phyloP scores from a whole-genome alignment of 2,329 filamentous ascomycete species.

The Stachybotrys elegans region DNA sequence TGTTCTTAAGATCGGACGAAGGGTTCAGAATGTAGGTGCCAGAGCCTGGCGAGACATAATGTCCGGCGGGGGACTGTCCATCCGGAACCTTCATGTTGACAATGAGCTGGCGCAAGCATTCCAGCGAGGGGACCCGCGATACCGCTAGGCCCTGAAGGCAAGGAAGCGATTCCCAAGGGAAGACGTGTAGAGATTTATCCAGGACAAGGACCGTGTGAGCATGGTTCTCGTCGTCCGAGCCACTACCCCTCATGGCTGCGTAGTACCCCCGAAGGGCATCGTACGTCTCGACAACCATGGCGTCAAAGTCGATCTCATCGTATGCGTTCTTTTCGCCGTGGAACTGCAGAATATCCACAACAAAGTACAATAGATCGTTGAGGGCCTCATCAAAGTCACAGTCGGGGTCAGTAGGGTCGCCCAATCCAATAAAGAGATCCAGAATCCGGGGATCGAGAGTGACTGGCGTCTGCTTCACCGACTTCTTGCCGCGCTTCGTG shows the following conservation, averaged over 20 bases:
- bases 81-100: conserved; percentile 36
- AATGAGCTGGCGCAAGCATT: conserved; percentile 73
- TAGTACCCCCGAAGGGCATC: conserved; percentile 82
- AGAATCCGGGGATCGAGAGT: conserved; percentile 60
- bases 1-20: conserved; percentile 73
- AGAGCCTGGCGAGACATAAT: conserved; percentile 48
- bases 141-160: conserved; percentile 76
- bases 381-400: conserved; percentile 80
- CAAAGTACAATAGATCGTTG: conserved; percentile 92
- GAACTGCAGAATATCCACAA: conserved; percentile 94
- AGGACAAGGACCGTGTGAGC: conserved; percentile 81
- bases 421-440: conserved; percentile 83
- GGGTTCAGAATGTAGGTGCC: conserved; percentile 88
- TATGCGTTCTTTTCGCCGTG: conserved; percentile 95
- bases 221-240: conserved; percentile 34
- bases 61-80: conserved; percentile 29
- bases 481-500: conserved; percentile 52
- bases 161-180: conserved; percentile 94
- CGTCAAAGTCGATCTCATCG: conserved; percentile 94
- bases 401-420: conserved; percentile 62
- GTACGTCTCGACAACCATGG: conserved; percentile 80
- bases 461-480: conserved; percentile 35
- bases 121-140: conserved; percentile 82
- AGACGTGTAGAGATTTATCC: conserved; percentile 83
- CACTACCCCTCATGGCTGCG: conserved; percentile 34